Base-by-base conservation (phyloP, 1,284 basidiomycete genomes). In the Sparassis latifolia region DNA sequence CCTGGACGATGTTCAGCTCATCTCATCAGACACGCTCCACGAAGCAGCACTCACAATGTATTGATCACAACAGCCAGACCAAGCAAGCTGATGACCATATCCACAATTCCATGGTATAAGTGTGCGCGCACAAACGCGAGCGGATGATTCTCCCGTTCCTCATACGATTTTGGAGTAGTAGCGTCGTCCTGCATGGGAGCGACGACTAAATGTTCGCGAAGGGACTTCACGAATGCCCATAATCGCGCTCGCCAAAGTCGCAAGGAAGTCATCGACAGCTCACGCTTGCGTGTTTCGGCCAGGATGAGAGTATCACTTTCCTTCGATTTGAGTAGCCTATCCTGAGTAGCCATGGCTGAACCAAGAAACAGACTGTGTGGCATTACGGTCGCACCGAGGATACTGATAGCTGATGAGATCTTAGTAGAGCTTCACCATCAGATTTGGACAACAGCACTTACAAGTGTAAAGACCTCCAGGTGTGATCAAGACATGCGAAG, bases 361-460 rank as follows among this genome's bases (percentile, higher is more conserved):
- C 93, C 94, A 5, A 97, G 75, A 71, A 92, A 95, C 28, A 97
- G 76, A 42, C 88, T 86, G 65, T 97, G 95, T 0, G 95, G 94
- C 94, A 85, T 93, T 42, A 91, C 82, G 0, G 89, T 92, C 1
- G 89, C 89, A 27, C 90, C 89, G 9, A 91, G 65, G 52, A 92
- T 86, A 49, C 91, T 90, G 42, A 92, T 86, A 30, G 89, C 87
- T 89, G 58, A 30, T n/a, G 47, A 54, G n/a, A 7, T 33, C 42
- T 35, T 20, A 20, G 20, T 29, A 37, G 10, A 27, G 5, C 3
- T 32, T 30, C 42, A 40, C 33, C 28, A 42, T 51, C 47, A 9
- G 6, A 41, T 32, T 10, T 38, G 47, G 31, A 20, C 7, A 37
- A 42, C 37, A 33, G 4, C 45, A n/a, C 7, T 33, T 49, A 86